Percentiles rank a stretch among this genome's conserved stretches.
phyloP scores from a whole-genome alignment of 2,329 filamentous ascomycete genomes.

The Xylaria sp. region DNA sequence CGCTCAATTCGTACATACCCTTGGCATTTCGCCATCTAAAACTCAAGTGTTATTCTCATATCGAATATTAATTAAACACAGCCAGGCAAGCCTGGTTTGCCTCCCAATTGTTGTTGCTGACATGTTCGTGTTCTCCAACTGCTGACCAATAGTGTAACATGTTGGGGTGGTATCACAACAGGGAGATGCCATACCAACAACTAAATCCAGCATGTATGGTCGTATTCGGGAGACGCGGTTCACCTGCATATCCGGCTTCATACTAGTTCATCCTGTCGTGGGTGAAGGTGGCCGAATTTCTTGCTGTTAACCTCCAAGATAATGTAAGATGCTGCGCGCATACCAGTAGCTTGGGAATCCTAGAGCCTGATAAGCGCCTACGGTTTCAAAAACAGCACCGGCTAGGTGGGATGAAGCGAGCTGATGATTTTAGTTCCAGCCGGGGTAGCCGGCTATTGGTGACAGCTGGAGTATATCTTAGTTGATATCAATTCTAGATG shows the following conservation, averaged over 20 bases:
- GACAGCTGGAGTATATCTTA: too few species aligned
- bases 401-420: neutral
- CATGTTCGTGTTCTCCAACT: slow-evolving; percentile 7
- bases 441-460: neutral
- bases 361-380: neutral
- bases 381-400: neutral
- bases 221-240: slow-evolving; percentile 28
- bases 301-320: neutral
- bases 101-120: neutral
- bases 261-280: neutral
- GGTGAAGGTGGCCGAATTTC: neutral
- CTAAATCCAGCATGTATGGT: neutral
- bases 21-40: slow-evolving; percentile 9
- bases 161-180: slow-evolving; percentile 22
- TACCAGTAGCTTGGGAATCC: neutral
- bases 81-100: neutral
- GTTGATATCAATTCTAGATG: neutral
- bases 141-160: slow-evolving; percentile 12
- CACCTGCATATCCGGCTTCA: slow-evolving; percentile 5
- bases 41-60: neutral
- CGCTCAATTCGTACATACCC: slow-evolving; percentile 7
- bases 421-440: neutral
- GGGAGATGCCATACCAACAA: slow-evolving; percentile 15
- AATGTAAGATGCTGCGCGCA: neutral
- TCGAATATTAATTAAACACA: neutral